Percentiles rank a stretch among this genome's conserved stretches.
Conservation (phyloP, 1,139 yeast genomes). For the Saccharomycopsis crataegensis region DNA sequence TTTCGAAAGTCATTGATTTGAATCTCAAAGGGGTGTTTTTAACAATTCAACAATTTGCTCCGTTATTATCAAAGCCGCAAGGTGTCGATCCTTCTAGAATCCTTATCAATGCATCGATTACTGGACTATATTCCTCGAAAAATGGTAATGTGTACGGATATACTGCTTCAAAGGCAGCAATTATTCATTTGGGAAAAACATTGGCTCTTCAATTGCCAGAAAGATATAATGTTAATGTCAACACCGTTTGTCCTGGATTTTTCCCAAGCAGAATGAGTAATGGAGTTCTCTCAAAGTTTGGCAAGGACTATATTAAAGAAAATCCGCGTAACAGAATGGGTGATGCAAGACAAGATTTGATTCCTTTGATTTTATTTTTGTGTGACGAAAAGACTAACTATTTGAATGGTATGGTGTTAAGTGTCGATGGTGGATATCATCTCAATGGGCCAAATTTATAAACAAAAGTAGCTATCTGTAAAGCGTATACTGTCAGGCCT, state of each 20-base stretch:
- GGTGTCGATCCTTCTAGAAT: conserved; percentile 58
- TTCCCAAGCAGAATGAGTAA: conserved; percentile 73
- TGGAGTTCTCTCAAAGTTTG: conserved; percentile 51
- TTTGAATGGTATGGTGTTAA: conserved; percentile 62
- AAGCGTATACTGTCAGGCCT: background rate
- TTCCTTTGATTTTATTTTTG: conserved; percentile 52
- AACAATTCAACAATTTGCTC: conserved; percentile 55
- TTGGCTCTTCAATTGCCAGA: conserved; percentile 62
- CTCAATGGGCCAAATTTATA: conserved; percentile 24
- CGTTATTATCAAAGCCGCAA: conserved; percentile 46
- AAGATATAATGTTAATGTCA: conserved; percentile 51
- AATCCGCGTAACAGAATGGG: conserved; percentile 69
- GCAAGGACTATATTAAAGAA: conserved; percentile 38
- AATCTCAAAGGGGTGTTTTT: conserved; percentile 69
- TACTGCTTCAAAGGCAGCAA: conserved; percentile 72
- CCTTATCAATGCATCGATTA: conserved; percentile 60
- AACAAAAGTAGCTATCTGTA: background rate
- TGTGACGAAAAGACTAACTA: conserved; percentile 53
- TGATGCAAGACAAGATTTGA: conserved; percentile 45
- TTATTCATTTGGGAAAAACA: conserved; percentile 59
- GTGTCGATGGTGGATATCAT: conserved; percentile 65
- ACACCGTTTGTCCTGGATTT: conserved; percentile 71
- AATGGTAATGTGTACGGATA: conserved; percentile 65
- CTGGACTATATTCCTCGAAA: conserved; percentile 36
- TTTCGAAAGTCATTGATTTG: conserved; percentile 57